Conservation (phyloP, 2,329 filamentous ascomycete genomes). For the Paraphoma sp. region DNA sequence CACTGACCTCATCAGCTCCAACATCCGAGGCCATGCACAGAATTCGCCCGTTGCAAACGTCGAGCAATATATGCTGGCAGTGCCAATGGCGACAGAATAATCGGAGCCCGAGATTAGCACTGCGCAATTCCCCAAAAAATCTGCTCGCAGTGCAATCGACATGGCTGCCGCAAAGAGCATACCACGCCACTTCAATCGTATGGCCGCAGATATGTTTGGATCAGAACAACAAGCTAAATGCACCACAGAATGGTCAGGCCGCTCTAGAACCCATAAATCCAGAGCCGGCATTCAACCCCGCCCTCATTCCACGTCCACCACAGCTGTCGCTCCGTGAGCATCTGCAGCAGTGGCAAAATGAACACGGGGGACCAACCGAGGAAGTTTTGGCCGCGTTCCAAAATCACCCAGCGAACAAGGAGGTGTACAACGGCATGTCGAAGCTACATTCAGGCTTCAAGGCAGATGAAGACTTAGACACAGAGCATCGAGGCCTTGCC, state of each 20-base stretch:
- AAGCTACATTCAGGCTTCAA: slow-evolving; percentile 29
- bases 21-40: slow-evolving; percentile 18
- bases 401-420: slow-evolving; percentile 31
- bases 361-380: slow-evolving; percentile 44
- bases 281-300: slow-evolving; percentile 15
- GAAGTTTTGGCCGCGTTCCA: slow-evolving; percentile 39
- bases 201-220: background rate
- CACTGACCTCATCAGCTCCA: slow-evolving; percentile 14
- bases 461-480: slow-evolving; percentile 29
- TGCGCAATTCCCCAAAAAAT: slow-evolving; percentile 3
- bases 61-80: slow-evolving; percentile 27
- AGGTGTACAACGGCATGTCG: slow-evolving; percentile 32
- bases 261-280: slow-evolving; percentile 6
- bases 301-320: slow-evolving; percentile 17
- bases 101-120: slow-evolving; percentile 6
- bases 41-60: slow-evolving; percentile 16
- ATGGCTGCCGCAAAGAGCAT: slow-evolving; percentile 19
- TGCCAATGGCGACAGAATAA: slow-evolving; percentile 32
- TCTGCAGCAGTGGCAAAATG: slow-evolving; percentile 52
- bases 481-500: slow-evolving; percentile 24
- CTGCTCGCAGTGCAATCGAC: slow-evolving; percentile 14
- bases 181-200: slow-evolving; percentile 32
- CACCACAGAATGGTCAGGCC: slow-evolving; percentile 19
- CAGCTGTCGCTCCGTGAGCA: slow-evolving; percentile 33
- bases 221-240: slow-evolving; percentile 14